These are phyloP conservation scores for Globisporangium nagaii DNA, from an alignment of 352 stramenopile genomes.

Conservation along the genomic window DNA sequence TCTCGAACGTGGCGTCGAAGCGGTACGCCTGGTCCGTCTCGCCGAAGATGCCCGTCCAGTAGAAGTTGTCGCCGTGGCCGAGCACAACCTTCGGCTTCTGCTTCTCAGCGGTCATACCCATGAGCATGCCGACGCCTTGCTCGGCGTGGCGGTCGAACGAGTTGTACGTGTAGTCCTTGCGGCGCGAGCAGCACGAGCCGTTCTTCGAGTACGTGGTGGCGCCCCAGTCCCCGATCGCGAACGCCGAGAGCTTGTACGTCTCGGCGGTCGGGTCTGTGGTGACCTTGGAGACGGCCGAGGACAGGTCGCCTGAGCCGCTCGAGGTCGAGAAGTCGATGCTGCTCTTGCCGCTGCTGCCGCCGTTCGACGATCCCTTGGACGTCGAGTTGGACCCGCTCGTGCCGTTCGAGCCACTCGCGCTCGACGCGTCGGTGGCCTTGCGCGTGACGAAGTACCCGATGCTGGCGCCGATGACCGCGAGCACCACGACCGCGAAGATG, in stretches of 20 bases:
- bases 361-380: background rate
- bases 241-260: constrained; percentile 26
- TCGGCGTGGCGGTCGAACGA: constrained; percentile 40
- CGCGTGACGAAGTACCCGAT: constrained; percentile 18
- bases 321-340: constrained; percentile 7
- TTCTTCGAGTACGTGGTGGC: constrained; percentile 34
- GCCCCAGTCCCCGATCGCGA: constrained; percentile 72
- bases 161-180: constrained; percentile 34
- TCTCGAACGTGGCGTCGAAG: constrained; percentile 53
- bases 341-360: constrained; percentile 1
- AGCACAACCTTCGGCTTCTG: constrained; percentile 47
- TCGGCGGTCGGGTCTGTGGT: constrained; percentile 12
- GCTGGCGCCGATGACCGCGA: constrained; percentile 18
- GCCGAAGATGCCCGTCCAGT: constrained; percentile 50
- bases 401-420: constrained; percentile 6
- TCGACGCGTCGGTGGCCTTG: constrained; percentile 8
- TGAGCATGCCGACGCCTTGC: constrained; percentile 48
- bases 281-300: constrained; percentile 7
- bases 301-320: background rate
- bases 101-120: constrained; percentile 43
- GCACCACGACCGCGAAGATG: constrained; percentile 15
- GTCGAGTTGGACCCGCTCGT: constrained; percentile 8
- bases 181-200: constrained; percentile 67
- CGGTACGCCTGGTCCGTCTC: constrained; percentile 30
- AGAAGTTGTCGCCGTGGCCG: constrained; percentile 66